phyloP scores from a whole-genome alignment of 1,284 basidiomycete species.

The Heliocybe sulcata region DNA sequence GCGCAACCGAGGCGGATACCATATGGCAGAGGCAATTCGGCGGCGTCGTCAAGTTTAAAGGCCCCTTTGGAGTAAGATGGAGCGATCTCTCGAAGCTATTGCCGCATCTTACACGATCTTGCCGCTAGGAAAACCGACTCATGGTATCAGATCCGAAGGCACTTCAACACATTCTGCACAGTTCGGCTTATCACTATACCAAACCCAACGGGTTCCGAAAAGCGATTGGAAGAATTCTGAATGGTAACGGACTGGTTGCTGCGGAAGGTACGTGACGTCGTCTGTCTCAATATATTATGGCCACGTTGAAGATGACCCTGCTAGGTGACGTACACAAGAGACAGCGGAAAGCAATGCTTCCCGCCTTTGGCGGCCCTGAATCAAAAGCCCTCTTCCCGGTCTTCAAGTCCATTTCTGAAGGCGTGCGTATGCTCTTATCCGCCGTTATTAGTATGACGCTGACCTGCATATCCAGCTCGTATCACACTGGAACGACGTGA shows the following conservation, averaged over 20 bases:
- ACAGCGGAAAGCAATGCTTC: constrained; percentile 22
- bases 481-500: constrained; percentile 14
- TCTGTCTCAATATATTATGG: too few relatives aligned
- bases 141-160: constrained; percentile 18
- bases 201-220: constrained; percentile 8
- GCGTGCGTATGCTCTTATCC: constrained; percentile 4
- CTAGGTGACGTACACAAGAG: constrained; percentile 21
- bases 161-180: constrained; percentile 12
- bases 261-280: constrained; percentile 14
- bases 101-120: not conserved
- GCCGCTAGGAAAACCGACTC: constrained; percentile 21
- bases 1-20: constrained; percentile 42
- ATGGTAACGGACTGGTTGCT: constrained; percentile 20
- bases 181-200: constrained; percentile 11
- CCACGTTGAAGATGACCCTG: not conserved
- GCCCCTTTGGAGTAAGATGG: constrained; percentile 36
- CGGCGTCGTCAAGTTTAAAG: constrained; percentile 41
- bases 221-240: constrained; percentile 7
- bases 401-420: constrained; percentile 9
- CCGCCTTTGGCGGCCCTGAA: constrained; percentile 20
- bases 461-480: constrained; percentile 9
- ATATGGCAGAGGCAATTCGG: constrained; percentile 41
- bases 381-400: constrained; percentile 13
- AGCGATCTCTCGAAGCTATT: not conserved
- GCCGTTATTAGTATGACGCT: not conserved